These are phyloP conservation scores for Mallotus repandus DNA, from an alignment of 441 rosid genomes.

Conservation along the genomic window DNA sequence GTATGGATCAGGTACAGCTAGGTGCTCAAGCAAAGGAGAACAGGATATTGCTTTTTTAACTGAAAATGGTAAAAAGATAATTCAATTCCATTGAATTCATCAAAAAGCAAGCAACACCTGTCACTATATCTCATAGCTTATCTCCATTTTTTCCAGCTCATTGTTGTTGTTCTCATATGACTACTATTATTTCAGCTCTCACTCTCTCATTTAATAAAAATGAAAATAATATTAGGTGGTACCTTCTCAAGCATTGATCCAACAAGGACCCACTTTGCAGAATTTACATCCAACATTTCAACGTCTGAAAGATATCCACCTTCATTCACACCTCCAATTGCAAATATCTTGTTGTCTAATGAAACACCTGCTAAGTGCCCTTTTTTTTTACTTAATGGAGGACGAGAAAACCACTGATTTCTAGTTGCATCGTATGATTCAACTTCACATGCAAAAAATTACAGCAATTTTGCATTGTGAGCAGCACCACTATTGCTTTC, in stretches of 20 bases:
- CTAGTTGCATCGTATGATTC: conserved; percentile 58
- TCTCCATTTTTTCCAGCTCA: no score
- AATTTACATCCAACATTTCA: conserved; percentile 77
- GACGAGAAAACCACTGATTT: conserved; percentile 59
- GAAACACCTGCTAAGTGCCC: conserved; percentile 69
- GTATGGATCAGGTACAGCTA: no score
- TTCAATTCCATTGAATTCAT: not conserved
- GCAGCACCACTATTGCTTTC: not conserved
- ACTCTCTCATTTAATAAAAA: no score
- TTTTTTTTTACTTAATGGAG: conserved; percentile 45
- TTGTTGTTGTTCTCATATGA: no score
- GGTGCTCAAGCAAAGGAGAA: no score
- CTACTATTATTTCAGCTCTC: no score
- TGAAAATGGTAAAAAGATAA: not conserved
- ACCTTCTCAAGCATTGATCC: conserved; percentile 72
- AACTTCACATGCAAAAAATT: conserved; percentile 37
- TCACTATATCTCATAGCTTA: not conserved
- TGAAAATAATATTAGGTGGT: not conserved
- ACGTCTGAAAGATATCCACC: conserved; percentile 56
- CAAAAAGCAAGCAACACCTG: not conserved
- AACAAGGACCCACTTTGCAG: conserved; percentile 65
- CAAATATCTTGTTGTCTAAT: conserved; percentile 54
- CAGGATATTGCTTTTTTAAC: no score
- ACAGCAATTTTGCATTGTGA: conserved; percentile 15
- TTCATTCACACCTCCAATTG: conserved; percentile 73